Evolutionary conservation across 2,329 filamentous ascomycete species (phyloP).

Genomic region (Orbilia ellipsospora): DNA sequence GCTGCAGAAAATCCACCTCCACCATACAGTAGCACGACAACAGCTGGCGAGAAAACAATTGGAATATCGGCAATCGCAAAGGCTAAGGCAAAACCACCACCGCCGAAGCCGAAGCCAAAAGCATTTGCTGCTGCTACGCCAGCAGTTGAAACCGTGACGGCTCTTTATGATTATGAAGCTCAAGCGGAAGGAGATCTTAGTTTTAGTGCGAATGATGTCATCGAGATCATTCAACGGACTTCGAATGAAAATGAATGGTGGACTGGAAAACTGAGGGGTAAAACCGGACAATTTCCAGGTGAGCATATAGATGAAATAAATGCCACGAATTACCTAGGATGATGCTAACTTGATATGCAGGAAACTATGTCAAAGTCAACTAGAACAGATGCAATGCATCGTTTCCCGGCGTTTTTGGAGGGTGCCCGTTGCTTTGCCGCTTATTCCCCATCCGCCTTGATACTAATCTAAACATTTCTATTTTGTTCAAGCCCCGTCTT

Average conservation of each 20-base stretch:
- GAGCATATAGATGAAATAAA: background rate
- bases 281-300: constrained; percentile 92
- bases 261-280: constrained; percentile 81
- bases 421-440: background rate
- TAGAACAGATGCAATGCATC: constrained; percentile 25
- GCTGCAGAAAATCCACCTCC: constrained; percentile 74
- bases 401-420: constrained; percentile 7
- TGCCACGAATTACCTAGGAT: background rate
- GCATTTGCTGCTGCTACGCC: constrained; percentile 70
- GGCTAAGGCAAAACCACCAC: constrained; percentile 72
- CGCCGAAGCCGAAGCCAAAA: constrained; percentile 83
- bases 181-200: constrained; percentile 94
- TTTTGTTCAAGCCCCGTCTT: constrained; percentile 10
- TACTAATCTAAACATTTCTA: background rate
- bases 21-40: constrained; percentile 71
- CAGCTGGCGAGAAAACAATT: constrained; percentile 61
- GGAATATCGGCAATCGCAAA: constrained; percentile 74
- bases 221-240: constrained; percentile 87
- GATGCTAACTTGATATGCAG: constrained; percentile 56
- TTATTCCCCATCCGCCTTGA: constrained; percentile 25
- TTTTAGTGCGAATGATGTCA: constrained; percentile 86
- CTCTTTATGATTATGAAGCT: constrained; percentile 94
- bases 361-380: constrained; percentile 66
- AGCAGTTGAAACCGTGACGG: constrained; percentile 74
- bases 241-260: constrained; percentile 97